phyloP scores from a whole-genome alignment of 371 early-diverging fungal genomes.

The Zopfochytrium polystomum region DNA sequence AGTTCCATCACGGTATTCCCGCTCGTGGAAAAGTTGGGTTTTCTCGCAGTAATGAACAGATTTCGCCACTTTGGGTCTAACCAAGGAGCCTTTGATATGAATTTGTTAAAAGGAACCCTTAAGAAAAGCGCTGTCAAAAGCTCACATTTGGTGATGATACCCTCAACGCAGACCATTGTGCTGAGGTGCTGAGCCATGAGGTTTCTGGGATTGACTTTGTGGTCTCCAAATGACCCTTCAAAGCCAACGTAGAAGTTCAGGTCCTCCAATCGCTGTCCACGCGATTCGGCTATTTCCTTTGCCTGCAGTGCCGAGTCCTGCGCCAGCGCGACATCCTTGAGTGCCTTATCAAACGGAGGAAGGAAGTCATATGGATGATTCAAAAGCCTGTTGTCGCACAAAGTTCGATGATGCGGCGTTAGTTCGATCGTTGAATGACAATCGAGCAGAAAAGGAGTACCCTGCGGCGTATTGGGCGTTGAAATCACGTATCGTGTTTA shows the following conservation, averaged over 20 bases:
- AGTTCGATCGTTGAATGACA: background rate
- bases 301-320: constrained; percentile 33
- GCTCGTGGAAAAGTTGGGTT: constrained; percentile 75
- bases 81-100: constrained; percentile 72
- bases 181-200: constrained; percentile 80
- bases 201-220: constrained; percentile 89
- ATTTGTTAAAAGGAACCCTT: background rate
- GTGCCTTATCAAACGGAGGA: constrained; percentile 80
- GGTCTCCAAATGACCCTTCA: constrained; percentile 91
- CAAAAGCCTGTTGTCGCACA: constrained; percentile 54
- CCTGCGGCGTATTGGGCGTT: constrained; percentile 63
- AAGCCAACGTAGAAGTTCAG: constrained; percentile 78
- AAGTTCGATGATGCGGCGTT: background rate
- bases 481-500: constrained; percentile 83
- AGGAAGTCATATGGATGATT: constrained; percentile 78
- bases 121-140: too few relatives aligned
- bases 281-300: background rate
- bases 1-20: constrained; percentile 90
- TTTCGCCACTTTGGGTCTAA: constrained; percentile 92
- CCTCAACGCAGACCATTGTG: constrained; percentile 93
- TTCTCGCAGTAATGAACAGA: constrained; percentile 93
- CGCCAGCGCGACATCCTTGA: constrained; percentile 58
- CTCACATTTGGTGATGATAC: constrained; percentile 95
- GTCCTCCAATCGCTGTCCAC: constrained; percentile 36
- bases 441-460: constrained; percentile 41